phyloP scores from a whole-genome alignment of 1,284 basidiomycete species.

The Boletus hoseneyae region DNA sequence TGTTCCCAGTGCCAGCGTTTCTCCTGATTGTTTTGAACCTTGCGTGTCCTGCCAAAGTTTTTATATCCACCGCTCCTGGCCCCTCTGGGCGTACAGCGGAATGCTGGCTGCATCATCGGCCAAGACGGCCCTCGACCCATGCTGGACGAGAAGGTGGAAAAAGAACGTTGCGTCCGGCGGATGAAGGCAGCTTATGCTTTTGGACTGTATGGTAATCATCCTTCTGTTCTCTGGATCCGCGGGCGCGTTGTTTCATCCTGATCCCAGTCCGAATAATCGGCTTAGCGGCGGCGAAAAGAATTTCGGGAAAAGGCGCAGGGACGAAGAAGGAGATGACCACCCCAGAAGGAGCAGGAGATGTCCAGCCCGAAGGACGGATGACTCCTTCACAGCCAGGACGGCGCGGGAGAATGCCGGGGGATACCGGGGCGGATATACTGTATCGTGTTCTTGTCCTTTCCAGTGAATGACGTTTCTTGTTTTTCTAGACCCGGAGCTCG shows the following conservation, averaged over 20 bases:
- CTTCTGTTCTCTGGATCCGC: constrained; percentile 25
- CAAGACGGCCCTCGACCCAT: constrained; percentile 17
- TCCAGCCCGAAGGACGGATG: constrained; percentile 1
- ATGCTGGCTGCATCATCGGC: constrained; percentile 16
- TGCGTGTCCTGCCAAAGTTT: background rate
- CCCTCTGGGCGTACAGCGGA: constrained; percentile 7
- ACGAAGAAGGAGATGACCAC: constrained; percentile 9
- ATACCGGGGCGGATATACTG: constrained; percentile 15
- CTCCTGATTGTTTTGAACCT: constrained; percentile 7
- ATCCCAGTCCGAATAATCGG: constrained; percentile 22
- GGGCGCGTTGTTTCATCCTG: constrained; percentile 23
- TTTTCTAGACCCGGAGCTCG: constrained; percentile 8
- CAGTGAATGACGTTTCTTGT: background rate
- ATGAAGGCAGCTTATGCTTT: constrained; percentile 15
- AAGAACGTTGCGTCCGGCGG: constrained; percentile 17
- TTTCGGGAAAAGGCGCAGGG: constrained; percentile 14
- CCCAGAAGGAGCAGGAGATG: constrained; percentile 15
- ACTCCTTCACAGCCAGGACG: constrained; percentile 11
- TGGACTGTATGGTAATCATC: constrained; percentile 19
- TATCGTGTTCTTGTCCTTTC: constrained; percentile 4
- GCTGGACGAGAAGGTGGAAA: constrained; percentile 21
- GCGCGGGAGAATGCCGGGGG: constrained; percentile 15
- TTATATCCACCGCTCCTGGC: constrained; percentile 8
- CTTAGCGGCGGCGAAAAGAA: constrained; percentile 24
- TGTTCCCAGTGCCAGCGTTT: constrained; percentile 12